Evolutionary conservation across 2,329 filamentous ascomycete species (phyloP).

Genomic region (Tolypocladium inflatum): DNA sequence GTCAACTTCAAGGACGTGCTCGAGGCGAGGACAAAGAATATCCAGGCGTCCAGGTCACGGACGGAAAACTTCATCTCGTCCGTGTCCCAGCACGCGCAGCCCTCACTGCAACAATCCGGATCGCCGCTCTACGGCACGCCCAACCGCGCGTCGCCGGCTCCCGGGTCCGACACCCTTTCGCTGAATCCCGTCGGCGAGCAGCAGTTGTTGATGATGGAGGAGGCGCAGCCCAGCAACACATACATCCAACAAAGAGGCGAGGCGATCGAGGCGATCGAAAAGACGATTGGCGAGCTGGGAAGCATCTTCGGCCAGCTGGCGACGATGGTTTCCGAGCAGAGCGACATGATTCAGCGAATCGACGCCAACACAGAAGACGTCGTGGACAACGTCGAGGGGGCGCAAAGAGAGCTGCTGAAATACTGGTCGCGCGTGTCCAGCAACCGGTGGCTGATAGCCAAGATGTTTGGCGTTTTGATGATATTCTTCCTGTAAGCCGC

Average conservation of each 20-base stretch:
- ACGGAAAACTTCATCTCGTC: constrained; percentile 96
- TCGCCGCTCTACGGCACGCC: constrained; percentile 83
- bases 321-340: constrained; percentile 94
- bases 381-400: constrained; percentile 95
- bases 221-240: constrained; percentile 73
- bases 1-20: constrained; percentile 96
- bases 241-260: constrained; percentile 93
- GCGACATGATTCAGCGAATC: constrained; percentile 94
- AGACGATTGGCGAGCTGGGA: constrained; percentile 86
- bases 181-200: constrained; percentile 76
- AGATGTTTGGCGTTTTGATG: constrained; percentile 76
- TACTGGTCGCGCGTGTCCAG: constrained; percentile 93
- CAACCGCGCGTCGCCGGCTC: constrained; percentile 54
- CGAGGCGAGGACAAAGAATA: constrained; percentile 94
- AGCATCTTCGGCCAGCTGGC: constrained; percentile 88
- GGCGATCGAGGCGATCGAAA: constrained; percentile 93
- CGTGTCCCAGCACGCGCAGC: constrained; percentile 68
- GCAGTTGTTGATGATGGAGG: constrained; percentile 85
- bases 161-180: constrained; percentile 66
- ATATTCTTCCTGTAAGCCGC: constrained; percentile 66
- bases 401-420: constrained; percentile 88
- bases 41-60: constrained; percentile 82
- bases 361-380: constrained; percentile 97
- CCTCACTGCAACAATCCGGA: constrained; percentile 61
- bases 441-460: constrained; percentile 90